These are phyloP conservation scores for Sporisorium scitamineum DNA, from an alignment of 1,284 basidiomycete species.

Conservation along the genomic window DNA sequence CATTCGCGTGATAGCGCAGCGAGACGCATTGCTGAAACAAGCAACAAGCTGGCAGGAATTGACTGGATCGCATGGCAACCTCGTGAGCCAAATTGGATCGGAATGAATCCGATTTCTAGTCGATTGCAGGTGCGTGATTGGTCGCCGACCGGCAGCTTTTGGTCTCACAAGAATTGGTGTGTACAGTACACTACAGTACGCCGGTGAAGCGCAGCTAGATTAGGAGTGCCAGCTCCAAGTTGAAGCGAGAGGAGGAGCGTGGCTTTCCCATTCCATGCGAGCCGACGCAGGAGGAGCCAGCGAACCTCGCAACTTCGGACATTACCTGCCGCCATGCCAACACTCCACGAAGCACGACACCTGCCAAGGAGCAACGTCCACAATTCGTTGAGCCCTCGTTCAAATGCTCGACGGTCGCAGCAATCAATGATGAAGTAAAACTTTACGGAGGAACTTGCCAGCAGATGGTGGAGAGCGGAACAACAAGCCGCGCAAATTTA, in stretches of 20 bases:
- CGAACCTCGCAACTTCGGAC: background rate
- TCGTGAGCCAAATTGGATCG: background rate
- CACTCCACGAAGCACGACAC: too few species aligned
- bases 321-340: background rate
- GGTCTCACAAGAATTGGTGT: too few species aligned
- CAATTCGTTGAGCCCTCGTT: too few species aligned
- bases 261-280: background rate
- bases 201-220: too few species aligned
- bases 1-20: background rate
- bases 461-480: background rate
- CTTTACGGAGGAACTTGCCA: too few species aligned
- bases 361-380: too few species aligned
- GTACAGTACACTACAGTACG: too few species aligned
- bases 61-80: background rate
- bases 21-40: too few species aligned
- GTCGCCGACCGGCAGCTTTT: too few species aligned
- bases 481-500: background rate
- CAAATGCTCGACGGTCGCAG: background rate
- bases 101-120: background rate
- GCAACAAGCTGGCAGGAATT: too few species aligned
- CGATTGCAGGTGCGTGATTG: background rate
- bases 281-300: background rate
- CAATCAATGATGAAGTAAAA: background rate
- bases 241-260: too few species aligned
- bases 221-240: too few species aligned